Base-by-base conservation (phyloP, 2,329 filamentous ascomycete species). In the Pochonia chlamydosporia region DNA sequence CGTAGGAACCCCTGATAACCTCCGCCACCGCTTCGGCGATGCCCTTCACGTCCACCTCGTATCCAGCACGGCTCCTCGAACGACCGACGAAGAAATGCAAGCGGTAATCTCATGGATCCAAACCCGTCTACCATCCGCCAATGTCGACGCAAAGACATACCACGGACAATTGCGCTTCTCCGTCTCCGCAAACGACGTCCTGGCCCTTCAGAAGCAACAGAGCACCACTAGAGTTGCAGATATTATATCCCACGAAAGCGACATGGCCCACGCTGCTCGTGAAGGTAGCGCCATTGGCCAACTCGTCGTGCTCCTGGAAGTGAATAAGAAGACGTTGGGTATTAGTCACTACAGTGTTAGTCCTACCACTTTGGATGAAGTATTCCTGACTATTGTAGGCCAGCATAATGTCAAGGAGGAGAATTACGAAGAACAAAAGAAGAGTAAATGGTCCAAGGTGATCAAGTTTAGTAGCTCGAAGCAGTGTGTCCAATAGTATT, bases 101-200 rank as follows among this genome's bases (percentile, higher is more conserved):
- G 60, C 61, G 5, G 78, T 95, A 24, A 77, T 80, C 36, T 47
- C 61, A 0, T 95, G 89, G 87, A 78, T 95, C 9, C 49, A 63
- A 10, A 52, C 59, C 1, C 74, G 68, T 2, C 82, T 93, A 41
- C 76, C 80, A 0, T 77, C 76, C 2, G 88, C 87, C 0, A 72
- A 75, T 14, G 73, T 93, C 26, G 89, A 89, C 63, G 74, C 79
- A 39, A 83, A 85, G 64, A 85, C 79, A 37, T 95, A 85, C 65
- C 88, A 95, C 60, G 90, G 91, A 0, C 90, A 96, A 63, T 72
- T 95, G 56, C 78, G 89, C n/a, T 96, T 96, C 65, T 85, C 82
- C 13, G 79, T 95, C 1, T 83, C 85, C 11, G 77, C 73, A 6
- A 62, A 59, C 36, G 66, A 70, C 39, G 61, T 74, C 3, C 52